phyloP scores from a whole-genome alignment of 2,329 filamentous ascomycete genomes.

The Penicillium sp. region DNA sequence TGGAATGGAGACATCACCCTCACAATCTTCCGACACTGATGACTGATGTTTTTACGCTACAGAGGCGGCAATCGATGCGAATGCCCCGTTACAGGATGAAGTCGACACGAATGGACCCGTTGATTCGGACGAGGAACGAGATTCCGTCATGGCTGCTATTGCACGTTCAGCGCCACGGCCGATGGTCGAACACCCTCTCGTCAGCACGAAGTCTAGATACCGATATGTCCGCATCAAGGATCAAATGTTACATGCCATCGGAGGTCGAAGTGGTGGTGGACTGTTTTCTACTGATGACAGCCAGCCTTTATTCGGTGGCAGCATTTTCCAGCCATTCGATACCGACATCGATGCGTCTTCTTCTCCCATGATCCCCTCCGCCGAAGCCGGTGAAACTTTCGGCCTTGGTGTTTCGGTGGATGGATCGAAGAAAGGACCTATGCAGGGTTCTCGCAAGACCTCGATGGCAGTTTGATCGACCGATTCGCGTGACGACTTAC shows the following conservation, averaged over 20 bases:
- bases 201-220: conserved; percentile 51
- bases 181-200: conserved; percentile 58
- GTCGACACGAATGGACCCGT: conserved; percentile 74
- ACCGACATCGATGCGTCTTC: conserved; percentile 12
- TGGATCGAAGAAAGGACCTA: conserved; percentile 21
- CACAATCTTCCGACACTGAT: background rate
- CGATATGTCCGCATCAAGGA: conserved; percentile 59
- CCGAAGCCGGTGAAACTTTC: conserved; percentile 18
- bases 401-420: conserved; percentile 21
- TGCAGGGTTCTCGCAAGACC: conserved; percentile 15
- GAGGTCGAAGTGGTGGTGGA: conserved; percentile 43
- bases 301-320: conserved; percentile 27
- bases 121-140: conserved; percentile 91
- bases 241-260: conserved; percentile 56
- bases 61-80: conserved; percentile 93
- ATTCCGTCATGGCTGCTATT: conserved; percentile 76
- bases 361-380: conserved; percentile 21
- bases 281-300: conserved; percentile 41
- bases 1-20: background rate
- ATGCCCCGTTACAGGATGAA: conserved; percentile 81
- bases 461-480: conserved; percentile 8
- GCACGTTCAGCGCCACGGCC: conserved; percentile 72
- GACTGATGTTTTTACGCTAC: conserved; percentile 26
- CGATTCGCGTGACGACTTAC: conserved; percentile 17
- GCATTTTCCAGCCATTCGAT: conserved; percentile 32